Evolutionary conservation across 164 flowering plant species (phyloP).

Genomic region (Echeveria elegans): DNA sequence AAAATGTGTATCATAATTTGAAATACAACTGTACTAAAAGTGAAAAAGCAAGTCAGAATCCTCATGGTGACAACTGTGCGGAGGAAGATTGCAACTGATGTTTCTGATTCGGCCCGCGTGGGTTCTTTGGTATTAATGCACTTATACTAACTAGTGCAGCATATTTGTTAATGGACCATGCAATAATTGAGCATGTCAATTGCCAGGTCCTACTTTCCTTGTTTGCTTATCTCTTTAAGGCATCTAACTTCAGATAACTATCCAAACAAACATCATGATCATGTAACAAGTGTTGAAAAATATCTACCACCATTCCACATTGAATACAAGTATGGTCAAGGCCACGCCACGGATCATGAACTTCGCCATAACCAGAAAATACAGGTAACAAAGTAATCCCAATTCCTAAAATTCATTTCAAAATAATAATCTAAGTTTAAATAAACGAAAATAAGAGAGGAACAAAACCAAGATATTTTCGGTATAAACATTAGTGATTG

Average conservation of each 20-base stretch:
- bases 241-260: too few species aligned
- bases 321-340: too few species aligned
- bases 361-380: neutral
- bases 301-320: too few species aligned
- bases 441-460: too few species aligned
- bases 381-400: neutral
- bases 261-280: too few species aligned
- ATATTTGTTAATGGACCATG: neutral
- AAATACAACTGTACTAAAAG: constrained; percentile 3
- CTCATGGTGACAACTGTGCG: constrained; percentile 25
- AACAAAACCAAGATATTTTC: too few species aligned
- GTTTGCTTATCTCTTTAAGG: too few species aligned
- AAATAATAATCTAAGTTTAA: too few species aligned
- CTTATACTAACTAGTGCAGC: neutral
- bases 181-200: neutral
- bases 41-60: constrained; percentile 16
- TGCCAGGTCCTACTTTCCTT: neutral
- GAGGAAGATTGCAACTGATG: constrained; percentile 4
- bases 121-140: constrained; percentile 8
- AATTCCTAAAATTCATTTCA: too few species aligned
- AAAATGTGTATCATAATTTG: constrained; percentile 12
- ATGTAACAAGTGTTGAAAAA: too few species aligned
- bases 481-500: too few species aligned
- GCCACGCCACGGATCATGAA: too few species aligned
- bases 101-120: constrained; percentile 46